Evolutionary conservation across 2,329 filamentous ascomycete species (phyloP), one percentile per base, ranked within the genome.

Genomic region (Arthroderma uncinatum): DNA sequence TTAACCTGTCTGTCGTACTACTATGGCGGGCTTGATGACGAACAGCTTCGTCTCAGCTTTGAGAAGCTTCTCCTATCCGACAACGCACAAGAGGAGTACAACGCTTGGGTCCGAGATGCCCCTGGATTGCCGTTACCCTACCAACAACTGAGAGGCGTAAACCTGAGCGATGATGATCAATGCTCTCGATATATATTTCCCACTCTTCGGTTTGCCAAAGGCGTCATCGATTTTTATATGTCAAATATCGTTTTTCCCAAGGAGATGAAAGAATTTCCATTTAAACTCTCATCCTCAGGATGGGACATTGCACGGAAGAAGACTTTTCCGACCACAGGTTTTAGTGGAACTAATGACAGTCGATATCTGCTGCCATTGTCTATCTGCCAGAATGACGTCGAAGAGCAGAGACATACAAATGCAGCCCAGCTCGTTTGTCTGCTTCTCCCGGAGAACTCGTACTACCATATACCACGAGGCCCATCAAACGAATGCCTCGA

Each of bases 341-440:
- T 87, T 63, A 84, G 81, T 47, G 83, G 83, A 0, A 87, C 84
- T 0, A 82, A 81, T 16, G 83, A 86, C 60, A 80, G 78, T 0
- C 66, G 73, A 28, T 71, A 75, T 21, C 60, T 84, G 0, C 68
- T 86, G 0, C 83, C 83, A 0, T 62, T 83, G 0, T 67, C 64
- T 0, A 73, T 86, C 1, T 63, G 69, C 0, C 80, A 85, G 16
- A 65, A 78, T 0, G 79, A 85, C 23, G 69, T 82, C 0, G 59
- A 67, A 0, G 66, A 68, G 0, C 80, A 85, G 37, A 68, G 69
- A 1, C 80, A 84, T 52, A 88, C 84, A 0, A 86, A 86, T 59
- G 83, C 83, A 0, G 63, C 80, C 3, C 83, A 87, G 0, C 62
- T 87, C 0, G 69, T 76, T 0, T 72, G 82, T 57, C 63, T 88